Percentiles rank a stretch among this genome's conserved stretches.
Conservation (phyloP, 1,284 basidiomycete species). For the Ceratobasidium sp. region DNA sequence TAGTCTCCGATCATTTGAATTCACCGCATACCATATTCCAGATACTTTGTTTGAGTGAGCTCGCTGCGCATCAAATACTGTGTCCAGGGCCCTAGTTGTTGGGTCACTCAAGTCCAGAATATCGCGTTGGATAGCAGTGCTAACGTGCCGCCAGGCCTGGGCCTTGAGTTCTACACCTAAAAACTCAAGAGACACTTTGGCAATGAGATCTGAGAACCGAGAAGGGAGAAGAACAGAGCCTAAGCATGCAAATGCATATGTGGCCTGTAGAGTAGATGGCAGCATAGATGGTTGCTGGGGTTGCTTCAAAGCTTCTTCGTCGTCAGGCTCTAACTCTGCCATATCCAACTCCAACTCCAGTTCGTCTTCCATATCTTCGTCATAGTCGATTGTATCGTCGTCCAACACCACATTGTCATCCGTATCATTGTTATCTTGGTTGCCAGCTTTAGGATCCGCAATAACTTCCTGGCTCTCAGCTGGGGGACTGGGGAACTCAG, state of each 20-base stretch:
- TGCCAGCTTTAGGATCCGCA: too few relatives aligned
- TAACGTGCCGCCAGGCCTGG: constrained; percentile 1
- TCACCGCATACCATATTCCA: not conserved
- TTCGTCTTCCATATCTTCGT: too few relatives aligned
- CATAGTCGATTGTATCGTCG: too few relatives aligned
- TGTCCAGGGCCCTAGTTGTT: not conserved
- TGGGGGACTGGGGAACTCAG: too few relatives aligned
- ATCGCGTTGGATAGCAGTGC: not conserved
- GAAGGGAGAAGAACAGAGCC: not conserved
- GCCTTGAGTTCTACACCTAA: not conserved
- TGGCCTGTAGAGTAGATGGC: not conserved
- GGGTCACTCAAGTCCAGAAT: not conserved
- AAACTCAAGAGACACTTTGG: not conserved
- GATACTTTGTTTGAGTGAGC: not conserved
- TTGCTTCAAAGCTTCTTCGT: too few relatives aligned
- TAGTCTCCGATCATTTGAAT: not conserved
- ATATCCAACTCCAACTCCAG: too few relatives aligned
- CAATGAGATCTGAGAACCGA: not conserved
- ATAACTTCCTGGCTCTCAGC: too few relatives aligned
- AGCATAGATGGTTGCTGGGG: too few relatives aligned
- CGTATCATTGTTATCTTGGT: too few relatives aligned
- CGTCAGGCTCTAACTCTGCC: too few relatives aligned
- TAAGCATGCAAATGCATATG: not conserved
- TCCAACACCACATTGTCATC: too few relatives aligned
- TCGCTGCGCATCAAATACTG: not conserved